phyloP scores from a whole-genome alignment of 768 basidiomycete genomes.

The Tulasnella sp. region DNA sequence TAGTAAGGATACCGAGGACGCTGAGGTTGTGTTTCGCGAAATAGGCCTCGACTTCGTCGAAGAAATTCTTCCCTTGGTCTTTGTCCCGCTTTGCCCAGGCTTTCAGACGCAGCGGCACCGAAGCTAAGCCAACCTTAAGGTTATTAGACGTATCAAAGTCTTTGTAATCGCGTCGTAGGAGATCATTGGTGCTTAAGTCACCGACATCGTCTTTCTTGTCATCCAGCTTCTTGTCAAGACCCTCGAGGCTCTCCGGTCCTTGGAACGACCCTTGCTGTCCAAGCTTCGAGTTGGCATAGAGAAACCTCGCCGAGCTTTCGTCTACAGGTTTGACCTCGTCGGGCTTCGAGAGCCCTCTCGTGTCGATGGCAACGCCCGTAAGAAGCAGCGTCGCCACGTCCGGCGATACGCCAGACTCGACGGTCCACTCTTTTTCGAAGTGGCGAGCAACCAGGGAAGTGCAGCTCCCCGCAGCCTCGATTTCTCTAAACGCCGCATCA shows the following conservation, averaged over 20 bases:
- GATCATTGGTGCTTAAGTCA: slow-evolving; percentile 64
- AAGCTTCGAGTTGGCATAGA: slow-evolving; percentile 53
- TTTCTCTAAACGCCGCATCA: slow-evolving; percentile 60
- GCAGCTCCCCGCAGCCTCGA: slow-evolving; percentile 71
- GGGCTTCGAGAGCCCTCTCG: slow-evolving; percentile 66
- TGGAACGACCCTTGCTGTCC: slow-evolving; percentile 39
- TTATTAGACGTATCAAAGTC: slow-evolving; percentile 48
- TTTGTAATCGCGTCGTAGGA: slow-evolving; percentile 94
- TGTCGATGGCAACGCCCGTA: slow-evolving; percentile 81
- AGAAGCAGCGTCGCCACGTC: slow-evolving; percentile 78
- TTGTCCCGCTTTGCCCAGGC: slow-evolving; percentile 51
- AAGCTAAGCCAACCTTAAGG: slow-evolving; percentile 71
- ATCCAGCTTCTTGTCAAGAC: slow-evolving; percentile 49
- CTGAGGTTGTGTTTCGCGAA: slow-evolving; percentile 62
- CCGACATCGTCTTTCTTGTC: slow-evolving; percentile 65
- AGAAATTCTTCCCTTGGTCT: slow-evolving; percentile 41
- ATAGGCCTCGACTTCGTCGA: slow-evolving; percentile 49
- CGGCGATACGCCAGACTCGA: slow-evolving; percentile 41
- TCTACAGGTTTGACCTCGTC: slow-evolving; percentile 75
- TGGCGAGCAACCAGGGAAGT: slow-evolving; percentile 58
- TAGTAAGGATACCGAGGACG: slow-evolving; percentile 76
- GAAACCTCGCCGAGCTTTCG: slow-evolving; percentile 56
- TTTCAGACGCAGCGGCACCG: slow-evolving; percentile 69
- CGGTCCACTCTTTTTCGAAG: slow-evolving; percentile 41
- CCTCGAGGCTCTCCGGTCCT: slow-evolving; percentile 37